A percentile compares a stretch with the other conserved stretches of the same genome.
phyloP scores from a whole-genome alignment of 176 grass and related monocot genomes.

The Tillandsia leiboldiana region DNA sequence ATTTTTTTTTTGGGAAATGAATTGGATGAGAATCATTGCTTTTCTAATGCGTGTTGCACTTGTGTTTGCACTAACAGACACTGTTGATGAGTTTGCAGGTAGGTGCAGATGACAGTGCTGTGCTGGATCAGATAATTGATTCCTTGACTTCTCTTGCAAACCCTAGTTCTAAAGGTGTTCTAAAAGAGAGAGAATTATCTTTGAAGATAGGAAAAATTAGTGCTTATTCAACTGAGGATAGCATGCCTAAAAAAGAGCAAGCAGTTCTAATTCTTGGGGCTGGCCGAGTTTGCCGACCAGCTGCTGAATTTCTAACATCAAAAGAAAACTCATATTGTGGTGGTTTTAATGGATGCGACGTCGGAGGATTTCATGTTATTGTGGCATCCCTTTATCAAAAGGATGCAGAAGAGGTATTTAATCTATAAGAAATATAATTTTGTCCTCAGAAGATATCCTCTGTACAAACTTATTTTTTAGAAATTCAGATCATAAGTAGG shows the following conservation, averaged over 20 bases:
- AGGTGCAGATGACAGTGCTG: constrained; percentile 53
- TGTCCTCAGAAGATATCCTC: neutral
- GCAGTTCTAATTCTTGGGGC: constrained; percentile 89
- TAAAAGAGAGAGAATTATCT: constrained; percentile 48
- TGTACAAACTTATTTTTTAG: neutral
- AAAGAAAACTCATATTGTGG: constrained; percentile 9
- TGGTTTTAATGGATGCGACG: constrained; percentile 15
- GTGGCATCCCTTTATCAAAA: constrained; percentile 75
- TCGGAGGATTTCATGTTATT: constrained; percentile 53
- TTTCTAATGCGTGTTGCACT: neutral
- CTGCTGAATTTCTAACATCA: constrained; percentile 73
- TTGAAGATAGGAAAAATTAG: constrained; percentile 74
- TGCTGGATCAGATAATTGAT: constrained; percentile 73
- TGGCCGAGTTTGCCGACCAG: constrained; percentile 79
- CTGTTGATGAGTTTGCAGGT: constrained; percentile 35
- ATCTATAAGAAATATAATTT: constrained; percentile 3
- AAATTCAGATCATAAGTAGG: too few relatives aligned
- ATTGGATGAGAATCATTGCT: too few relatives aligned
- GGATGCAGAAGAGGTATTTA: constrained; percentile 70
- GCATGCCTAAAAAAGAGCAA: constrained; percentile 29
- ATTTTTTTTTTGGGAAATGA: too few relatives aligned
- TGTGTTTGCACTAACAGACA: constrained; percentile 15
- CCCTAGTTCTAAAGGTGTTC: constrained; percentile 30
- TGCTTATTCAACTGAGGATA: constrained; percentile 23
- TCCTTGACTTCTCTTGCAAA: constrained; percentile 62